Evolutionary conservation across 305 asterid genomes (phyloP).

Genomic region (Stenogyne calaminthoides): DNA sequence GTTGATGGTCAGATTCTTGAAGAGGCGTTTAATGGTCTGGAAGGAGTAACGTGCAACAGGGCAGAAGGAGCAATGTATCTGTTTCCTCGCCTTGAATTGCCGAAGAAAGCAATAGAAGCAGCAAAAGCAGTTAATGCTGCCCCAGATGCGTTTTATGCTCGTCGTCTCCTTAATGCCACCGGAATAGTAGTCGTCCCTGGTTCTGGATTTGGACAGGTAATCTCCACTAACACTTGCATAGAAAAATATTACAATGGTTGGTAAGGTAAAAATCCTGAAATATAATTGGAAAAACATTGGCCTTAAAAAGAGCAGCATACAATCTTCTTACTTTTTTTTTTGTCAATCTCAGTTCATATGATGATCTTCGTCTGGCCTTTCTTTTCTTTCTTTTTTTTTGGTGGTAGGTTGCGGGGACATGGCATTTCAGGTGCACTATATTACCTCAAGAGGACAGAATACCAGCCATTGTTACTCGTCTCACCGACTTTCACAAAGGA

Average conservation of each 20-base stretch:
- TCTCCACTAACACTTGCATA: background rate
- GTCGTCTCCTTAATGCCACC: constrained; percentile 78
- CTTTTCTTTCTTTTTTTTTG: background rate
- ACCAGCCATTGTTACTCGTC: constrained; percentile 72
- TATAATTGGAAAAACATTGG: background rate
- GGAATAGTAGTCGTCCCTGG: constrained; percentile 97
- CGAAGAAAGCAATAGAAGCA: constrained; percentile 79
- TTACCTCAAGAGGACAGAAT: constrained; percentile 87
- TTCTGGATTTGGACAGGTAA: constrained; percentile 96
- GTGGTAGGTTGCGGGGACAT: constrained; percentile 76
- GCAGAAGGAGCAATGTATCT: constrained; percentile 99
- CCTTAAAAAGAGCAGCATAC: background rate
- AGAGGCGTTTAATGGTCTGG: constrained; percentile 81
- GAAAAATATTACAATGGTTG: background rate
- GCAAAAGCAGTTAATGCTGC: constrained; percentile 70
- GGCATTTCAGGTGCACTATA: constrained; percentile 98
- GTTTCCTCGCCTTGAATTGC: constrained; percentile 75
- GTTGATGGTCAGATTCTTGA: constrained; percentile 63
- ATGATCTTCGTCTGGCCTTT: background rate
- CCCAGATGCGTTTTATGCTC: constrained; percentile 80
- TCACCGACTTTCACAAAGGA: constrained; percentile 71
- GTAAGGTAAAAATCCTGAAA: background rate
- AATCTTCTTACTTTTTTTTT: background rate
- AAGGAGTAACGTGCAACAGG: constrained; percentile 88
- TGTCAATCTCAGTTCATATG: background rate